Conservation (phyloP, 2,329 filamentous ascomycete species). For the Fusarium neocosmosporiellum region DNA sequence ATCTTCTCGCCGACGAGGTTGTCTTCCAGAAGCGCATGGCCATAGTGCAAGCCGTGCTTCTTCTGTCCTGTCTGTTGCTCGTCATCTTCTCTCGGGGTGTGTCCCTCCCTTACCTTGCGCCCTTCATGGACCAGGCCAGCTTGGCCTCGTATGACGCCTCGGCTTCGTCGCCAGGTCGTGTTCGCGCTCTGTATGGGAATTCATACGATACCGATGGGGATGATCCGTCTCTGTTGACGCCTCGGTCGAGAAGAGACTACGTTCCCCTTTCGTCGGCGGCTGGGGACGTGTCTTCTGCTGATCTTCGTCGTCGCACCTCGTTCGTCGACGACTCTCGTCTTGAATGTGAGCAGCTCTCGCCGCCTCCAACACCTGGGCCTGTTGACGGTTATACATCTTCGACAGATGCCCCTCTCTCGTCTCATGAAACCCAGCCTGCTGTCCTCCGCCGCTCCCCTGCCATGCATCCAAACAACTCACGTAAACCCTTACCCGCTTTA, state of each 20-base stretch:
- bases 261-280: neutral
- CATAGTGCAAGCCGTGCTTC: constrained; percentile 87
- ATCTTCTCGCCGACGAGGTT: constrained; percentile 92
- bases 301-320: constrained; percentile 8
- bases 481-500: constrained; percentile 58
- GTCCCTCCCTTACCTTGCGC: constrained; percentile 48
- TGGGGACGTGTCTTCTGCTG: neutral
- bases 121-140: constrained; percentile 44
- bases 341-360: constrained; percentile 42
- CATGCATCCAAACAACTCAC: constrained; percentile 40
- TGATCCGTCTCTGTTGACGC: neutral
- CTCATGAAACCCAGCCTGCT: constrained; percentile 22
- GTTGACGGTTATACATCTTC: constrained; percentile 23
- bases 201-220: constrained; percentile 18
- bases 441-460: constrained; percentile 30
- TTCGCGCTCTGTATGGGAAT: constrained; percentile 28
- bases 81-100: constrained; percentile 80
- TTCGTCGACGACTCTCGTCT: constrained; percentile 20
- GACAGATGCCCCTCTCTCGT: constrained; percentile 13
- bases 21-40: constrained; percentile 90
- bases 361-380: constrained; percentile 40
- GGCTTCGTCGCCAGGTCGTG: constrained; percentile 26
- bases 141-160: constrained; percentile 36
- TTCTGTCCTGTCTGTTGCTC: constrained; percentile 86
- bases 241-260: constrained; percentile 25